Base-by-base conservation (phyloP, 164 flowering plant genomes). In the Piper betle region DNA sequence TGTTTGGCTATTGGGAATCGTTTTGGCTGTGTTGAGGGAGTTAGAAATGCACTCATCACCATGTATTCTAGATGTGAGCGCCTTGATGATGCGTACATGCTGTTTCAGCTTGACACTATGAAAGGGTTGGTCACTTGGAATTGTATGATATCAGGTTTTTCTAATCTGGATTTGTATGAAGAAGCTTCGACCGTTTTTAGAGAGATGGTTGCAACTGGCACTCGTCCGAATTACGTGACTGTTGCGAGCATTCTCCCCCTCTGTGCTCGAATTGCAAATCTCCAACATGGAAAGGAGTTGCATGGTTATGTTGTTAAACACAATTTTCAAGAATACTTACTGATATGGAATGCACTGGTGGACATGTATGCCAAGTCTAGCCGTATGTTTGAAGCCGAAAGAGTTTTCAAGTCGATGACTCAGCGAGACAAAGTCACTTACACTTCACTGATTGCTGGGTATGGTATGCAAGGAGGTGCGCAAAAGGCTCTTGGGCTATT, bases 341-440 rank as follows among this genome's bases (percentile, higher is more conserved):
- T 80, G 33, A 41, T 82, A 5, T 82, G 87, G 82, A 84, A 84
- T 72, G 69, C 84, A 55, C 81, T 84, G 50, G 75, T 84, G 56
- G 84, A 81, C 64, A 82, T 78, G 87, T 82, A 84, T 69, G 76
- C 84, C 39, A 78, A 82, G 63, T 82, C 85, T 0, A 82, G 85
- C 41, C 76, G 72, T 65, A 62, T 81, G 39, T 57, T 59, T 50
- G 73, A 62, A 69, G 85, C 90, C 59, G 69, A 58, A 67, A 72
- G 71, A 37, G 67, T 84, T 46, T 84, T 82, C 62, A 70, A 75
- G 58, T 68, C 61, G 60, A 68, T 84, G 82, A 64, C 38, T 39
- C 54, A 60, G 65, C 77, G 72, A 62, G 87, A 82, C 66, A 74
- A 69, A 65, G 80, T 84, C 53, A 75, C 90, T 4, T 84, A 79